Evolutionary conservation across 768 basidiomycete species (phyloP).

Genomic region (Leccinum ochraceum): DNA sequence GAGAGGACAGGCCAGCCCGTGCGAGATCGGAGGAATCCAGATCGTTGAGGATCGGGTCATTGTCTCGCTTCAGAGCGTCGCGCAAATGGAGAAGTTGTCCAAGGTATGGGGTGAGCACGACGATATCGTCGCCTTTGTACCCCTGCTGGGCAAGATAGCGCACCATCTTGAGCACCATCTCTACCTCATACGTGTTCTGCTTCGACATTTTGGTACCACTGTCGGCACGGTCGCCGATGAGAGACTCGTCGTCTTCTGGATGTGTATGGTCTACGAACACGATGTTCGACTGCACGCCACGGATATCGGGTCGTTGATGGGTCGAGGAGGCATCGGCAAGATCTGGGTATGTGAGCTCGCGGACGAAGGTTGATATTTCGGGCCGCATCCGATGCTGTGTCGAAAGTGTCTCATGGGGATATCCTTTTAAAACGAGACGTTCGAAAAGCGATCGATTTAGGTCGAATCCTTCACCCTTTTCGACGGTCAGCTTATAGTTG

Average conservation of each 20-base stretch:
- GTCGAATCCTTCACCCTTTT: conserved; percentile 68
- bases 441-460: conserved; percentile 70
- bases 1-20: conserved; percentile 50
- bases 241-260: conserved; percentile 50
- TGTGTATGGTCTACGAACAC: conserved; percentile 61
- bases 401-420: conserved; percentile 56
- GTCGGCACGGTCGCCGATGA: conserved; percentile 47
- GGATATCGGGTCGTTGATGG: conserved; percentile 46
- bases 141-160: conserved; percentile 69
- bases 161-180: conserved; percentile 66
- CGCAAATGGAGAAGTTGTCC: conserved; percentile 59
- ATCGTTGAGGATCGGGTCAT: conserved; percentile 63
- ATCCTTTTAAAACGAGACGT: conserved; percentile 58
- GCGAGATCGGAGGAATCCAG: conserved; percentile 59
- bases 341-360: conserved; percentile 67
- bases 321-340: conserved; percentile 57
- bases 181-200: conserved; percentile 57
- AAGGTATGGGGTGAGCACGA: conserved; percentile 71
- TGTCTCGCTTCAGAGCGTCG: conserved; percentile 42
- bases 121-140: conserved; percentile 59
- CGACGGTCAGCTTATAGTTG: conserved; percentile 61
- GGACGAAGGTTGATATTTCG: conserved; percentile 63
- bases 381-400: conserved; percentile 75
- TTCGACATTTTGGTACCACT: conserved; percentile 52
- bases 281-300: conserved; percentile 56